These are phyloP conservation scores for Waitea zeae DNA, from an alignment of 1,284 basidiomycete genomes.

Conservation along the genomic window DNA sequence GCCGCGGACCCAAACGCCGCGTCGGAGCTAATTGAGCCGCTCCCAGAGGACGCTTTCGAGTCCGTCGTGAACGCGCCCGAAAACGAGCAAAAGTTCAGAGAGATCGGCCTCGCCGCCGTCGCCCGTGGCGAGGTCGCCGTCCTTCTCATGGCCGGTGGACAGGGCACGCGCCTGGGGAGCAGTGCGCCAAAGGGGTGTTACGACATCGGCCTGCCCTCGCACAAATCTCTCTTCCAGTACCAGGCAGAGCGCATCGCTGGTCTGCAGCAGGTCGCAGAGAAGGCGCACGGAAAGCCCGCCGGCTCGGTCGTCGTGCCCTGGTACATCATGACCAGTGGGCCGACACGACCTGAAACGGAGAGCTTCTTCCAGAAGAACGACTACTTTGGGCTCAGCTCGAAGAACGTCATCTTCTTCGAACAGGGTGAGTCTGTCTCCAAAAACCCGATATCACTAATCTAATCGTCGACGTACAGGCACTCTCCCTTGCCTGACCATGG, in stretches of 20 bases:
- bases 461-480: conserved; percentile 43
- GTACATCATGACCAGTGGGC: conserved; percentile 99
- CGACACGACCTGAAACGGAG: conserved; percentile 80
- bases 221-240: conserved; percentile 90
- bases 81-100: conserved; percentile 55
- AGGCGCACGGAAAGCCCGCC: conserved; percentile 28
- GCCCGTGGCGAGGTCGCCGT: conserved; percentile 77
- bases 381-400: conserved; percentile 72
- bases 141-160: conserved; percentile 93
- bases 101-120: conserved; percentile 68
- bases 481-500: conserved; percentile 85
- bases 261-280: conserved; percentile 64
- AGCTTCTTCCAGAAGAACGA: conserved; percentile 66
- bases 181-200: conserved; percentile 94
- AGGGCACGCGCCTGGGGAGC: conserved; percentile 90
- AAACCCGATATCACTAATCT: neutral
- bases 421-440: conserved; percentile 49
- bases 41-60: conserved; percentile 61
- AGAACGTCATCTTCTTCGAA: conserved; percentile 89
- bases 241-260: conserved; percentile 90
- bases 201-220: conserved; percentile 86
- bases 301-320: conserved; percentile 67
- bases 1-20: conserved; percentile 23
- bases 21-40: conserved; percentile 49
- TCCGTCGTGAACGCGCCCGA: conserved; percentile 35